These are phyloP conservation scores for Achaetomium macrosporum DNA, from an alignment of 2,329 filamentous ascomycete species.

Conservation along the genomic window DNA sequence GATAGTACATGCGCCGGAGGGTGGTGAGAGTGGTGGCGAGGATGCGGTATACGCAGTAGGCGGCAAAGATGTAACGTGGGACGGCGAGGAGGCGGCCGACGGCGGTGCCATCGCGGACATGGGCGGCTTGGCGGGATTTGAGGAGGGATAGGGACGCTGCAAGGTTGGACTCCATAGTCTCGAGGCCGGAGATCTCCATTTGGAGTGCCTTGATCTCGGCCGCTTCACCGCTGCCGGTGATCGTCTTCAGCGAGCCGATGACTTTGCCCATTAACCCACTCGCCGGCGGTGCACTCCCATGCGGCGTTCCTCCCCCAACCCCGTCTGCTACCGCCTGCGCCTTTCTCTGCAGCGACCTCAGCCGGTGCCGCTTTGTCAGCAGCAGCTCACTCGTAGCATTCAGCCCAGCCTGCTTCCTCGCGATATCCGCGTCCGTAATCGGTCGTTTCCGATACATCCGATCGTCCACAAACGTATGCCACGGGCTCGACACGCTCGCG, in stretches of 20 bases:
- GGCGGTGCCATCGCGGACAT: constrained; percentile 60
- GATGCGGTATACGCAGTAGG: constrained; percentile 83
- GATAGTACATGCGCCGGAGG: constrained; percentile 51
- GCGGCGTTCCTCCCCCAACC: constrained; percentile 16
- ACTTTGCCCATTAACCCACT: constrained; percentile 67
- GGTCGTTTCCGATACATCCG: constrained; percentile 45
- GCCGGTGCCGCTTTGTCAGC: constrained; percentile 63
- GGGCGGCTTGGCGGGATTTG: constrained; percentile 55
- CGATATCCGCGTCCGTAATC: constrained; percentile 67
- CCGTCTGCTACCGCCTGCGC: constrained; percentile 28
- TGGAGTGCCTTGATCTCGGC: constrained; percentile 57
- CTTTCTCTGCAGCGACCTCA: constrained; percentile 65
- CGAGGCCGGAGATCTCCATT: constrained; percentile 72
- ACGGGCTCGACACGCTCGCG: constrained; percentile 79
- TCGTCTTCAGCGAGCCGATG: constrained; percentile 50
- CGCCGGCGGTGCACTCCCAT: constrained; percentile 26
- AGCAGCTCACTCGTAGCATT: constrained; percentile 78
- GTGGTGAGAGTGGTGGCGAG: constrained; percentile 64
- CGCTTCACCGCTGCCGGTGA: constrained; percentile 58
- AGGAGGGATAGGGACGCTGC: constrained; percentile 59
- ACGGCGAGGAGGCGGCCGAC: constrained; percentile 59
- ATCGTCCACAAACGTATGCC: constrained; percentile 71
- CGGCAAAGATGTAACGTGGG: constrained; percentile 62
- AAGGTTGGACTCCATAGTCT: constrained; percentile 71
- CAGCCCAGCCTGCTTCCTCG: constrained; percentile 71